Percentiles rank a stretch among this genome's conserved stretches.
These are phyloP conservation scores for Viridothelium virens DNA, from an alignment of 495 filamentous ascomycete genomes.

Conservation along the genomic window DNA sequence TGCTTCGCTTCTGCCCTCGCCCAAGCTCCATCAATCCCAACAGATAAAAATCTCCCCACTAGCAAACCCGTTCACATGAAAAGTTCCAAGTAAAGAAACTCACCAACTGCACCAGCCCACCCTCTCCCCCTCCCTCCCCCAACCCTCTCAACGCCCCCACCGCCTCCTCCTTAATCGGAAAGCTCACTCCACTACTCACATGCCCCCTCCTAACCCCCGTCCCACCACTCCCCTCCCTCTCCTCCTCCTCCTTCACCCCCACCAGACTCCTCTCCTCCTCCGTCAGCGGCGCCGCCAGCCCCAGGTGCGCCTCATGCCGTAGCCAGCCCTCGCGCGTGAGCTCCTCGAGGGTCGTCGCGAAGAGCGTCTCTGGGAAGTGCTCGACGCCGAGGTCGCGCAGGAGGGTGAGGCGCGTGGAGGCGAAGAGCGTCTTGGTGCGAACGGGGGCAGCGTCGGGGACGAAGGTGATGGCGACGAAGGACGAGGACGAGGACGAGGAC, in stretches of 20 bases:
- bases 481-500: slow-evolving; percentile 16
- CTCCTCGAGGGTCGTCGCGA: slow-evolving; percentile 69
- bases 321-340: slow-evolving; percentile 64
- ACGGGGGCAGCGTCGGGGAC: slow-evolving; percentile 85
- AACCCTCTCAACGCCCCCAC: slow-evolving; percentile 47
- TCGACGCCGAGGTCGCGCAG: slow-evolving; percentile 81
- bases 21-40: background rate
- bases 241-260: slow-evolving; percentile 72
- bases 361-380: slow-evolving; percentile 68
- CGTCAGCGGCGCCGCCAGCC: slow-evolving; percentile 65
- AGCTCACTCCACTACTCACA: slow-evolving; percentile 40
- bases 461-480: slow-evolving; percentile 73
- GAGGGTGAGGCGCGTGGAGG: slow-evolving; percentile 75
- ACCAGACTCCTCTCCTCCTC: slow-evolving; percentile 77
- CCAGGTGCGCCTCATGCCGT: slow-evolving; percentile 61
- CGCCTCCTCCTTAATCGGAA: slow-evolving; percentile 62
- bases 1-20: background rate
- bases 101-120: slow-evolving; percentile 73
- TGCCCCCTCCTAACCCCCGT: slow-evolving; percentile 53
- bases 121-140: slow-evolving; percentile 40
- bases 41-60: background rate
- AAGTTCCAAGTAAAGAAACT: slow-evolving; percentile 27
- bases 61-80: background rate
- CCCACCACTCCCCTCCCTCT: slow-evolving; percentile 55
- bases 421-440: slow-evolving; percentile 93